Base-by-base conservation (phyloP, 352 stramenopile genomes). In the Globisporangium recalcitrans region DNA sequence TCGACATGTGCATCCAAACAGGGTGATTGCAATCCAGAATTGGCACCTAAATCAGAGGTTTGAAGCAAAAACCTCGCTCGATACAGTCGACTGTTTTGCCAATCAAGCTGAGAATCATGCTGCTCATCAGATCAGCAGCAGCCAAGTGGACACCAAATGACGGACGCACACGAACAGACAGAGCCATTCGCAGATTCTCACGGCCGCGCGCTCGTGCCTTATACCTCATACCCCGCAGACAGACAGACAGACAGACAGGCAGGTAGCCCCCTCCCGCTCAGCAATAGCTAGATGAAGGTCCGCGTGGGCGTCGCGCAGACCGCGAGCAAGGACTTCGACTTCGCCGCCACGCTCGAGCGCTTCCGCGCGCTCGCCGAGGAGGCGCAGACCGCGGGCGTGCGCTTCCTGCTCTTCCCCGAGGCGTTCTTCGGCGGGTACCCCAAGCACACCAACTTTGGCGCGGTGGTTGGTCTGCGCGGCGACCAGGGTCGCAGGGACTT, bases 401-500 rank as follows among this genome's bases (percentile, higher is more conserved):
- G 63, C 40, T 63, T 71, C 21, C 55, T 71, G 54, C 60, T 68
- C 54, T 71, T 71, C 49, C 65, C 65, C 0, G 65, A 71, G 51
- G 65, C 65, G 36, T 71, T 71, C 61, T 71, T 71, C 22, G 65
- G 65, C 29, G 65, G 65, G 3, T 71, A 71, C 54, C 65, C 65
- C 29, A 71, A 71, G 61, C 59, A 65, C 55, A 67, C 56, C 16
- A 65, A 55, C 65, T 71, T 71, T 44, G 65, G 65, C 22, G 65
- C 65, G 1, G 42, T 68, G 31, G 29, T 71, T 0, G 65, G 65
- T 16, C 42, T 55, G 5, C 65, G 65, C 9, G 44, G 38, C 40
- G 60, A 68, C 60, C 48, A 64, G 22, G 65, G 65, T 6, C 65
- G 65, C 42, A 47, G 47, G 19, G 55, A 71, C 38, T 71, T 71